Base-by-base conservation (phyloP, 805 yeast species). In the Saccharomycopsis guyanensis region DNA sequence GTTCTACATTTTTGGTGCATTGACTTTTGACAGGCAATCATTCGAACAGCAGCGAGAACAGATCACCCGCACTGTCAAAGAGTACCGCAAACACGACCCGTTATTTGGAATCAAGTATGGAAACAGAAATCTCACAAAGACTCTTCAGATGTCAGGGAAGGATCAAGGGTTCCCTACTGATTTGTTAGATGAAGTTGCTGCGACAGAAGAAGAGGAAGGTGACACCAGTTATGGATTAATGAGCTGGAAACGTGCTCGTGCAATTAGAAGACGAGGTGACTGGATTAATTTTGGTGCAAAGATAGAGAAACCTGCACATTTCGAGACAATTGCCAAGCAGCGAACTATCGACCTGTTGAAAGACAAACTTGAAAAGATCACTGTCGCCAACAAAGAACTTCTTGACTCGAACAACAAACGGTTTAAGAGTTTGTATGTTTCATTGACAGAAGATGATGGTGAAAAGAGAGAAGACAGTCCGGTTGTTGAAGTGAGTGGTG, bases 101-200 rank as follows among this genome's bases (percentile, higher is more conserved):
- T n/a, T n/a, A 23, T 50, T 50, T 50, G 51, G 32, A 3, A 47
- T 50, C 20, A 32, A 38, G 24, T 47, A 40, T 27, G 53, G 53
- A 20, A 50, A 47, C 25, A 34, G 53, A 33, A 48, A 47, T 36
- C 12, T 50, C 4, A 40, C 53, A 5, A 50, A 50, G 22, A 34
- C 43, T 16, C 24, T 49, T 6, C n/a, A n/a, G n/a, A n/a, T n/a
- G n/a, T n/a, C n/a, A n/a, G n/a, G n/a, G n/a, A n/a, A n/a, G n/a
- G n/a, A n/a, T n/a, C n/a, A n/a, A n/a, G n/a, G n/a, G n/a, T n/a
- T n/a, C n/a, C n/a, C n/a, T n/a, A n/a, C n/a, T n/a, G n/a, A n/a
- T n/a, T n/a, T n/a, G n/a, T n/a, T n/a, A n/a, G n/a, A n/a, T n/a
- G 29, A 25, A 10, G 29, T 25, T 6, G 29, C 10, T 25, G 6